Conservation (phyloP, 768 basidiomycete genomes). For the Rubroboletus satanas region DNA sequence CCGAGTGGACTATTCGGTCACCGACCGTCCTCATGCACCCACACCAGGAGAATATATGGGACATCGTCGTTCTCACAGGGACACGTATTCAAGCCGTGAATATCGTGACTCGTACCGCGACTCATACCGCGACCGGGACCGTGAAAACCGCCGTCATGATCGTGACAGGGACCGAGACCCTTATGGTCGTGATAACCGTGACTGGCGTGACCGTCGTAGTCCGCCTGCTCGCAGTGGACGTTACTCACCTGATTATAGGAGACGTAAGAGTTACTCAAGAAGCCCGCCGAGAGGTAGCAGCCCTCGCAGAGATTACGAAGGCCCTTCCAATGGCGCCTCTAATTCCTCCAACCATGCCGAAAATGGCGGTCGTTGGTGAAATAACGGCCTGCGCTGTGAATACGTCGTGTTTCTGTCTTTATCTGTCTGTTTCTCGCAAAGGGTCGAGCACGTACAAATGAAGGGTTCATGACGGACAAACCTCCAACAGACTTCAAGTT, state of each 20-base stretch:
- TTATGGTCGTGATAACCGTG: conserved; percentile 66
- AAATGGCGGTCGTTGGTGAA: conserved; percentile 61
- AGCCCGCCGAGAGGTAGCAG: conserved; percentile 76
- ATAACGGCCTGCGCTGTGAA: conserved; percentile 17
- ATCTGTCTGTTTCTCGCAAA: conserved; percentile 30
- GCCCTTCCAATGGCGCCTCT: conserved; percentile 38
- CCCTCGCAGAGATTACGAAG: conserved; percentile 49
- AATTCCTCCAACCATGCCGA: conserved; percentile 37
- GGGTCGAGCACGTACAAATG: conserved; percentile 41
- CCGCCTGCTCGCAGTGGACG: conserved; percentile 62
- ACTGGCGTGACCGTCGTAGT: conserved; percentile 81
- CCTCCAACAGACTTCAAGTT: conserved; percentile 40
- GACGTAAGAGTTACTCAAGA: conserved; percentile 72
- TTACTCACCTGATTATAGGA: conserved; percentile 75
- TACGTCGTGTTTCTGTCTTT: conserved; percentile 27
- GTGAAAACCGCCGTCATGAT: conserved; percentile 38
- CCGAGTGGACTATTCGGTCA: conserved; percentile 95
- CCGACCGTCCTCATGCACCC: conserved; percentile 88
- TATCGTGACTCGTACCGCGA: conserved; percentile 45
- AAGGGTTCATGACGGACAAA: conserved; percentile 44
- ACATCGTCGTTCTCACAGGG: conserved; percentile 61
- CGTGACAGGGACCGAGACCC: conserved; percentile 54
- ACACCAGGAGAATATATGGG: conserved; percentile 99
- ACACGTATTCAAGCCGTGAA: conserved; percentile 42
- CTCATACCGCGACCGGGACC: conserved; percentile 45